These are phyloP conservation scores for Podila epigama DNA, from an alignment of 192 early-diverging fungal genomes.

Conservation along the genomic window DNA sequence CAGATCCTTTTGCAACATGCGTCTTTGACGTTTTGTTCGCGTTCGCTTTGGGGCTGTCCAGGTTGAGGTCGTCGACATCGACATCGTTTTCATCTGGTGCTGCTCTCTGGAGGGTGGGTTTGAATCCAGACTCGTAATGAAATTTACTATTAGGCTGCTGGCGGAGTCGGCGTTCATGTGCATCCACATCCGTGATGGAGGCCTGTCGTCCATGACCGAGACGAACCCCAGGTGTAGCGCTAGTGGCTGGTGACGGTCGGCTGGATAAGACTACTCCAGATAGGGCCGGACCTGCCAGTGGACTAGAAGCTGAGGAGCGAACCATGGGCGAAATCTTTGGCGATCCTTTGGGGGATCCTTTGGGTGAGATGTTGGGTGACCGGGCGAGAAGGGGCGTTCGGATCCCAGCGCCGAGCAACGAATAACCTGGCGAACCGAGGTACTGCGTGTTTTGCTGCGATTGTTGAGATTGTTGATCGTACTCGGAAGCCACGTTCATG, in stretches of 20 bases:
- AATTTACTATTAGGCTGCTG: constrained; percentile 28
- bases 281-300: constrained; percentile 38
- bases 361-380: constrained; percentile 44
- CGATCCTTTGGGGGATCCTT: constrained; percentile 39
- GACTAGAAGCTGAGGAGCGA: constrained; percentile 41
- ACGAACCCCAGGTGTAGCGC: constrained; percentile 13
- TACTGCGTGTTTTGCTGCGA: constrained; percentile 7
- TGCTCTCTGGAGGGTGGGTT: constrained; percentile 11
- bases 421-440: constrained; percentile 7
- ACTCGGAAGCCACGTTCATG: constrained; percentile 33
- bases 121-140: constrained; percentile 47
- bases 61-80: constrained; percentile 22
- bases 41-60: constrained; percentile 37
- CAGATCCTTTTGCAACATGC: constrained; percentile 4
- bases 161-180: constrained; percentile 37
- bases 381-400: constrained; percentile 38
- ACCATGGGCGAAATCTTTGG: constrained; percentile 43
- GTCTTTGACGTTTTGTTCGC: constrained; percentile 5
- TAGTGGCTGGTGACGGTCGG: constrained; percentile 22
- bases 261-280: constrained; percentile 26
- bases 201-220: constrained; percentile 31
- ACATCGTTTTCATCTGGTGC: constrained; percentile 17
- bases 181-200: constrained; percentile 48
- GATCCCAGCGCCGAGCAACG: constrained; percentile 18
- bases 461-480: too few species aligned